Conservation (phyloP, 176 grass and related monocot species). For the Tillandsia leiboldiana region DNA sequence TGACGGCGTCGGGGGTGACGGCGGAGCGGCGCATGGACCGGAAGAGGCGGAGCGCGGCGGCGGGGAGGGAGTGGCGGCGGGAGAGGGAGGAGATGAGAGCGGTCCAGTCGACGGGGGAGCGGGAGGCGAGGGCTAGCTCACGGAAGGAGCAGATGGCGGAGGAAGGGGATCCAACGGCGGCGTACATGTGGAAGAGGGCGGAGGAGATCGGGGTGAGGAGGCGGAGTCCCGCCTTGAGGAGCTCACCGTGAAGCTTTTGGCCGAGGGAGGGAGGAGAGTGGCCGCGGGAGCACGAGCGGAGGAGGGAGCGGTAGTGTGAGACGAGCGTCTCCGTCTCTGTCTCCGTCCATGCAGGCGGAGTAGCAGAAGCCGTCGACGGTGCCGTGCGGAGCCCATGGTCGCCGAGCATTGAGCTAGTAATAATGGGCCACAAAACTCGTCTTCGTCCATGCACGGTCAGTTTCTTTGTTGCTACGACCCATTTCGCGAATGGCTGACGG, state of each 20-base stretch:
- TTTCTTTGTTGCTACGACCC: no score
- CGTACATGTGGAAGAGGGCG: constrained; percentile 18
- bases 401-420: no score
- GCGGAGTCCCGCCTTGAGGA: constrained; percentile 11
- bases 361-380: background rate
- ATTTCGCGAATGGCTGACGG: no score
- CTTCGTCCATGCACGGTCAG: no score
- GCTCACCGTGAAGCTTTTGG: background rate
- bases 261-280: background rate
- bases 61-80: constrained; percentile 6
- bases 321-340: background rate
- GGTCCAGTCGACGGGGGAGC: constrained; percentile 21
- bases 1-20: constrained; percentile 15
- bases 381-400: no score
- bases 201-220: constrained; percentile 5
- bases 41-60: constrained; percentile 14
- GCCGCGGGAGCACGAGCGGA: constrained; percentile 10
- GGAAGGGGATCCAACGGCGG: constrained; percentile 11
- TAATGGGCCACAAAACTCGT: no score
- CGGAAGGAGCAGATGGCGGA: constrained; percentile 23
- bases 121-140: background rate
- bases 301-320: constrained; percentile 7
- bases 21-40: constrained; percentile 21
- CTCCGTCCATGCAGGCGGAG: background rate
- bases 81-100: constrained; percentile 26